phyloP scores from a whole-genome alignment of 108 stramenopile genomes.

The Cyclotella baltica region DNA sequence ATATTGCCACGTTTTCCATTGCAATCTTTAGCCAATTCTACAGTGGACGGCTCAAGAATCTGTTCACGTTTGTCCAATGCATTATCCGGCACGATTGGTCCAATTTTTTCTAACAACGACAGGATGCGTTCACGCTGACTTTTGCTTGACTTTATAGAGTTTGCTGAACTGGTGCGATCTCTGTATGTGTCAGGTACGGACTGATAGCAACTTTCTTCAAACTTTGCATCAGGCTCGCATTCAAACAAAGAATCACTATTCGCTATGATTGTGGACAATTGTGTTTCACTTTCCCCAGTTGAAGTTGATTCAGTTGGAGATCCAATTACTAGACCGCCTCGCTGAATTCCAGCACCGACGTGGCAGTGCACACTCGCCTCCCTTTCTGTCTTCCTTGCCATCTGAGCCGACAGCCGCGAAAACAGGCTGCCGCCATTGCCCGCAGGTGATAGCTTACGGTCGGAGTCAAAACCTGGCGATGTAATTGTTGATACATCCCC shows the following conservation, averaged over 20 bases:
- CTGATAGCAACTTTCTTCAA: background rate
- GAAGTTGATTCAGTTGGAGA: background rate
- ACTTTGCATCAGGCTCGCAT: background rate
- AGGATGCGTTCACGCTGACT: background rate
- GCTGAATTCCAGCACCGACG: background rate
- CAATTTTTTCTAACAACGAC: background rate
- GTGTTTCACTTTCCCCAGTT: background rate
- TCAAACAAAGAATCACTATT: constrained; percentile 20
- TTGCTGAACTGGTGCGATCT: background rate
- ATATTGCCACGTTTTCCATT: background rate
- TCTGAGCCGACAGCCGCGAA: constrained; percentile 23
- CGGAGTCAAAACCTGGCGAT: constrained; percentile 17
- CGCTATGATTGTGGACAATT: background rate
- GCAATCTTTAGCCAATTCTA: background rate
- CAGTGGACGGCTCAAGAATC: background rate
- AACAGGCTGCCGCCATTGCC: constrained; percentile 20
- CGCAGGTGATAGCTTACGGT: background rate
- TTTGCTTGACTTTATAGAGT: background rate
- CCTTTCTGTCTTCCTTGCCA: background rate
- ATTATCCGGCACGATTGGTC: background rate
- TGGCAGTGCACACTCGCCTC: too few species aligned
- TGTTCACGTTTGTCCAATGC: background rate
- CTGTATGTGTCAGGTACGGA: background rate
- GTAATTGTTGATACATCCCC: constrained; percentile 33
- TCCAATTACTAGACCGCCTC: background rate